phyloP scores from a whole-genome alignment of 202 grass and related monocot genomes.

The Thinopyrum obtusiflorum region DNA sequence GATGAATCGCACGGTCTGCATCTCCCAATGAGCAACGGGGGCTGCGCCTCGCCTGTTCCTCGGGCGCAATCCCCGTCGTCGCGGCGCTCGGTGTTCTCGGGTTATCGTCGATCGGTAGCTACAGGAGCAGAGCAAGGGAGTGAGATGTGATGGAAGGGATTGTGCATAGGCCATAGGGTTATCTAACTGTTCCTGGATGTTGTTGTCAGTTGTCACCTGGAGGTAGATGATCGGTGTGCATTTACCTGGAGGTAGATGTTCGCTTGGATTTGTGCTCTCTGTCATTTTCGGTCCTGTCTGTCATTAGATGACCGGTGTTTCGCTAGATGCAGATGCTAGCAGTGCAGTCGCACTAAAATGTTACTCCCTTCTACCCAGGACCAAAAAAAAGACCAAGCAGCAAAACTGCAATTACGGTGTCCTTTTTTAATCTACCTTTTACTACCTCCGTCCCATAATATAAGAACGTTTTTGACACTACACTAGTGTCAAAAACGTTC shows the following conservation, averaged over 20 bases:
- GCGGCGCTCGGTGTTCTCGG: not conserved
- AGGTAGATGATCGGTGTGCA: slow-evolving; percentile 36
- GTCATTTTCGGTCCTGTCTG: not conserved
- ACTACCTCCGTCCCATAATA: no score
- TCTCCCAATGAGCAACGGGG: slow-evolving; percentile 33
- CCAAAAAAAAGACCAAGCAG: not conserved
- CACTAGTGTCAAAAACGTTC: no score
- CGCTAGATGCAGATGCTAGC: not conserved
- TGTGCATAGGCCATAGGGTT: slow-evolving; percentile 31
- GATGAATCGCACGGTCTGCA: not conserved
- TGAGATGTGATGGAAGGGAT: slow-evolving; percentile 22
- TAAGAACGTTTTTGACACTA: no score
- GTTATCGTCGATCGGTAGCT: slow-evolving; percentile 38
- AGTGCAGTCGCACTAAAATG: not conserved
- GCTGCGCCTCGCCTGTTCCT: not conserved
- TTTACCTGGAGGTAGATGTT: slow-evolving; percentile 15
- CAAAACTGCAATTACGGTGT: not conserved
- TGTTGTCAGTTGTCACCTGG: slow-evolving; percentile 34
- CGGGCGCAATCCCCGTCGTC: not conserved
- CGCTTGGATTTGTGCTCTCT: not conserved
- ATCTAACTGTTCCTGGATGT: slow-evolving; percentile 21
- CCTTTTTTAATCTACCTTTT: not conserved
- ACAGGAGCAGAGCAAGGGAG: slow-evolving; percentile 39
- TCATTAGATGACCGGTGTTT: not conserved
- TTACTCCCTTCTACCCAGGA: not conserved